phyloP scores from a whole-genome alignment of 805 yeast species.

The Kuraishia molischiana region DNA sequence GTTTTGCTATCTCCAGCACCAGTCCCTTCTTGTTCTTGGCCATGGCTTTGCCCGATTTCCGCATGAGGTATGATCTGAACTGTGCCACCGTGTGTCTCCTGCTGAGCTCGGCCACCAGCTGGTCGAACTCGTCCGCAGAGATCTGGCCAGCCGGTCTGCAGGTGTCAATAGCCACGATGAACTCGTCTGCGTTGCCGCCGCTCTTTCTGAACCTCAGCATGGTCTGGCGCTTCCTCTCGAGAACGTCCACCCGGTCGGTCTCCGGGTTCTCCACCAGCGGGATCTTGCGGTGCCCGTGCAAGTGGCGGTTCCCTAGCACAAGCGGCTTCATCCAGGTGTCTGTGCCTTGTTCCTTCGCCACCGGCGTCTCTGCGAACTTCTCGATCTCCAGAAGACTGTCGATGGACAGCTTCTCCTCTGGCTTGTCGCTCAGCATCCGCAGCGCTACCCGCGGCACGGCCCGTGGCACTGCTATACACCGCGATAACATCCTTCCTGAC shows the following conservation, averaged over 20 bases:
- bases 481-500: too few relatives aligned
- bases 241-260: neutral
- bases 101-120: slow-evolving; percentile 10
- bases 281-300: neutral
- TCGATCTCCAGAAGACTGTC: neutral
- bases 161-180: slow-evolving; percentile 16
- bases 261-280: neutral
- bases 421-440: neutral
- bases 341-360: too few relatives aligned
- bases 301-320: neutral
- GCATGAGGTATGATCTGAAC: slow-evolving; percentile 11
- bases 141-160: slow-evolving; percentile 15
- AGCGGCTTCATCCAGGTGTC: neutral
- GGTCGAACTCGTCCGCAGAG: slow-evolving; percentile 12
- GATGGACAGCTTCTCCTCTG: neutral
- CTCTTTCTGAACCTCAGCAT: slow-evolving; percentile 19
- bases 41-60: neutral
- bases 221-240: slow-evolving; percentile 17
- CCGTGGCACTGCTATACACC: too few relatives aligned
- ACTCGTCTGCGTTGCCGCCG: slow-evolving; percentile 12
- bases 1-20: slow-evolving; percentile 11
- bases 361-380: neutral
- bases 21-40: slow-evolving; percentile 9
- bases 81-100: slow-evolving; percentile 14
- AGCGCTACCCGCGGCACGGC: too few relatives aligned